Evolutionary conservation across 257 asterid genomes (phyloP).

Genomic region (Solanum appendiculatum): DNA sequence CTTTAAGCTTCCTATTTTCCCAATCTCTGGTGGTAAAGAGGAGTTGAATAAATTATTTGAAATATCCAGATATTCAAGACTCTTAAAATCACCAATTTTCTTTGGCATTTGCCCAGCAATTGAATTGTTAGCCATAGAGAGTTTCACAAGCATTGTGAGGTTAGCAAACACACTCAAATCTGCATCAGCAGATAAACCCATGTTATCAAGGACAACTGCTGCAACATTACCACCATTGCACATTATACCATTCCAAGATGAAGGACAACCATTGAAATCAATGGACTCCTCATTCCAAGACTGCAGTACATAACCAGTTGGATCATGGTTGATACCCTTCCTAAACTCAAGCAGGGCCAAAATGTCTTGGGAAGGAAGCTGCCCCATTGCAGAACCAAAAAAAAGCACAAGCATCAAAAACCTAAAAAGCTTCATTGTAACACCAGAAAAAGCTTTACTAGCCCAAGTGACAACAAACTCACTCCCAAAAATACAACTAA

Average conservation of each 20-base stretch:
- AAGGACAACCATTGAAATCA: constrained; percentile 95
- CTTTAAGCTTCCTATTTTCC: constrained; percentile 42
- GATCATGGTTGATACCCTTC: constrained; percentile 92
- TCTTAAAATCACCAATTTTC: constrained; percentile 52
- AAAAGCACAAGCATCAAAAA: constrained; percentile 35
- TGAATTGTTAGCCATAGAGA: constrained; percentile 77
- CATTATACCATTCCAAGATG: constrained; percentile 98
- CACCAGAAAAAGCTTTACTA: constrained; percentile 9
- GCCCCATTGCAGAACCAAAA: constrained; percentile 47
- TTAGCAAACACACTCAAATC: constrained; percentile 74
- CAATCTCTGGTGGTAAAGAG: constrained; percentile 60
- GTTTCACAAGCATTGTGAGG: constrained; percentile 82
- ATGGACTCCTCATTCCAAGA: constrained; percentile 98
- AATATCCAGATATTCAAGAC: constrained; percentile 67
- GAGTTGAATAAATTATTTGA: constrained; percentile 66
- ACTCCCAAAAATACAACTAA: background rate
- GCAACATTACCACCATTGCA: constrained; percentile 94
- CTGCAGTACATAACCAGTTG: constrained; percentile 73
- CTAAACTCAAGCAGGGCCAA: constrained; percentile 73
- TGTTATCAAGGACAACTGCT: constrained; percentile 76
- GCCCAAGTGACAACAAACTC: background rate
- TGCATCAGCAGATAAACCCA: constrained; percentile 56
- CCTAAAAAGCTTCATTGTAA: constrained; percentile 49
- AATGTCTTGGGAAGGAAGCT: constrained; percentile 93
- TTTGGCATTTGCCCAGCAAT: constrained; percentile 52